Evolutionary conservation across 371 early-diverging fungal species (phyloP), one percentile per base, ranked within the genome.

Genomic region (Mortierella polycephala): DNA sequence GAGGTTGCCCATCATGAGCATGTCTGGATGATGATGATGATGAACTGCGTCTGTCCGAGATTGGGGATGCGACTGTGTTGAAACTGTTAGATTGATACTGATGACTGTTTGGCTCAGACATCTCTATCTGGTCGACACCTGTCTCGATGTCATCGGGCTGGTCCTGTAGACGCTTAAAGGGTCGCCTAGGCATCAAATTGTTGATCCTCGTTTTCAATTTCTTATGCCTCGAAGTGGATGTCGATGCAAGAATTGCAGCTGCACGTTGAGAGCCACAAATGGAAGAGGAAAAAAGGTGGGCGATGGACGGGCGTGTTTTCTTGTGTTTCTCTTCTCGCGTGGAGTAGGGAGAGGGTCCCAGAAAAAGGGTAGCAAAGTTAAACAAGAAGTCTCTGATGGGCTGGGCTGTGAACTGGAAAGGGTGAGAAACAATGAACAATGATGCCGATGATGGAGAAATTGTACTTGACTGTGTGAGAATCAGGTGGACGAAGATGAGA

Each of bases 121-220:
- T 69, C 51, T 79, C 80, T 42, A 79, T 72, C 20, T 69, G 66
- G 42, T 79, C 73, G n/a, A 68, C 50, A 42, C 49, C 18, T 7
- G 80, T 79, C 37, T 79, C 80, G 42, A 79, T 72, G 20, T 79
- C 80, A 50, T 71, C 72, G 18, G 72, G 73, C 39, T 79, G 63
- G 21, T 79, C 73, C 64, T 79, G 67, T 18, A 79, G 60, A 37
- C 73, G 73, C 37, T 68, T 79, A 62, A 79, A 79, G 13, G 65
- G 73, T 63, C 80, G 57, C 62, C 80, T 66, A 18, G 77, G 56
- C 71, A 71, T 76, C 11, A 8, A 30, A 30, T 30, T 30, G 30
- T 30, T 30, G 30, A 4, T 59, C 11, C 45, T 14, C 14, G 40
- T 1, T 13, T n/a, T 14, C 21, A 40, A n/a, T 23, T 30, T 41